phyloP scores from a whole-genome alignment of 2,329 filamentous ascomycete species.

The Mycogone perniciosa region DNA sequence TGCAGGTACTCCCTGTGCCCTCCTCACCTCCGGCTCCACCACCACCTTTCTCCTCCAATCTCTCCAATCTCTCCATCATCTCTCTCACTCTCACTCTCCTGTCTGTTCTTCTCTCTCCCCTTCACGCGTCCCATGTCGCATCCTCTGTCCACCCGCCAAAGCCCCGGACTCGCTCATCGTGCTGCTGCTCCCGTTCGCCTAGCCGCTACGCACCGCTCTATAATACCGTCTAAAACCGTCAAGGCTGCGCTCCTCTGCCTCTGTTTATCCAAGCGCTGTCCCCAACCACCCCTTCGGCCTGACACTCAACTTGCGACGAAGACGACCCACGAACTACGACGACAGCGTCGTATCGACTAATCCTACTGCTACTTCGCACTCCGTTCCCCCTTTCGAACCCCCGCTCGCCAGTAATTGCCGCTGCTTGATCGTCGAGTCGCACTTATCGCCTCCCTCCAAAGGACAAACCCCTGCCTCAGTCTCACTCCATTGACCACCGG shows the following conservation, averaged over 20 bases:
- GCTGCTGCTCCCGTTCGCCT: no score
- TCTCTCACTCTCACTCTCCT: not conserved
- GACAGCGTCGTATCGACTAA: not conserved
- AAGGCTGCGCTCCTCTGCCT: no score
- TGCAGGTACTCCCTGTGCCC: not conserved
- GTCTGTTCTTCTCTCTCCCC: not conserved
- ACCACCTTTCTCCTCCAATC: conserved; percentile 10
- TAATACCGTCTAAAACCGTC: no score
- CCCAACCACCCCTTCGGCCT: not conserved
- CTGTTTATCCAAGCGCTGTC: no score
- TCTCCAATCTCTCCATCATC: conserved; percentile 5
- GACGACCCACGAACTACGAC: not conserved
- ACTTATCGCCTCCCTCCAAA: not conserved
- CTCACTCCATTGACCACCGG: conserved; percentile 1
- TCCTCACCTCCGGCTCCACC: conserved; percentile 5
- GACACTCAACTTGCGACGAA: conserved; percentile 10
- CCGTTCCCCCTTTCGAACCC: not conserved
- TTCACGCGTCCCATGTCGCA: not conserved
- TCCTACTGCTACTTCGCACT: no score
- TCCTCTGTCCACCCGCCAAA: not conserved
- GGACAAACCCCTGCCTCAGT: not conserved
- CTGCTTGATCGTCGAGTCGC: not conserved
- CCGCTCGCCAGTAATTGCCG: not conserved
- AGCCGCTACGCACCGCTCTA: no score
- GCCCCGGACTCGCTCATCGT: no score